A percentile compares a stretch with the other conserved stretches of the same genome.
These are phyloP conservation scores for Pyrenochaeta sp. DNA, from an alignment of 2,329 filamentous ascomycete genomes.

Conservation along the genomic window DNA sequence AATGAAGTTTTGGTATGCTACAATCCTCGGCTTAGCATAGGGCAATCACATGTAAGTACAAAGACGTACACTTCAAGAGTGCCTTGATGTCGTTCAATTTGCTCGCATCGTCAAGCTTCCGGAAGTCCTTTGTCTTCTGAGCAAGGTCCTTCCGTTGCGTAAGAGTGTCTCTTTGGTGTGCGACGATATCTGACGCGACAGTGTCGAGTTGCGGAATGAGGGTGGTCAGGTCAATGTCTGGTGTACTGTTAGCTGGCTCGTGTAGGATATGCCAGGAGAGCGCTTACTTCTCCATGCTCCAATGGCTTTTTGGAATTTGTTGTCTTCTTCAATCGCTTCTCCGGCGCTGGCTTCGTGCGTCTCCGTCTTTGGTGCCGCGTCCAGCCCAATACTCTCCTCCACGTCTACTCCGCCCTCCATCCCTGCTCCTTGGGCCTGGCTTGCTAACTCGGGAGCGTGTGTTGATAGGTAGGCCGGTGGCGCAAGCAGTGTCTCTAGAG, in stretches of 20 bases:
- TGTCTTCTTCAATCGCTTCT: slow-evolving; percentile 58
- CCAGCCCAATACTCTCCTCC: slow-evolving; percentile 32
- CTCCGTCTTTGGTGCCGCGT: slow-evolving; percentile 26
- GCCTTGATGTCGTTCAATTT: slow-evolving; percentile 91
- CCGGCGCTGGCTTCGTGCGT: slow-evolving; percentile 7
- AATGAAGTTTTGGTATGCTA: slow-evolving; percentile 97
- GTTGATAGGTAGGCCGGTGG: not conserved
- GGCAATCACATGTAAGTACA: not conserved
- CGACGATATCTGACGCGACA: slow-evolving; percentile 92
- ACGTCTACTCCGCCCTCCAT: slow-evolving; percentile 49
- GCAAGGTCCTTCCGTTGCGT: slow-evolving; percentile 96
- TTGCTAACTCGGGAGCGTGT: not conserved
- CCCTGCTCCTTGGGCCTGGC: slow-evolving; percentile 6
- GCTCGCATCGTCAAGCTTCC: slow-evolving; percentile 86
- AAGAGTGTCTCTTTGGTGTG: slow-evolving; percentile 93
- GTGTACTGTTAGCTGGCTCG: slow-evolving; percentile 23
- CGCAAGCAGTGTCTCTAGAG: not conserved
- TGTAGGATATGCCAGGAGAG: not conserved
- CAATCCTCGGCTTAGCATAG: slow-evolving; percentile 28
- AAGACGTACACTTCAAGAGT: slow-evolving; percentile 76
- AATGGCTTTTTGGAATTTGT: slow-evolving; percentile 97
- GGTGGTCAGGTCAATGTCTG: slow-evolving; percentile 86
- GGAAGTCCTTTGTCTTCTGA: slow-evolving; percentile 98
- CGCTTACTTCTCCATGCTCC: slow-evolving; percentile 89
- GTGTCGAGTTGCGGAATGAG: slow-evolving; percentile 87